phyloP scores from a whole-genome alignment of 2,329 filamentous ascomycete genomes.

The Colletotrichum horii region DNA sequence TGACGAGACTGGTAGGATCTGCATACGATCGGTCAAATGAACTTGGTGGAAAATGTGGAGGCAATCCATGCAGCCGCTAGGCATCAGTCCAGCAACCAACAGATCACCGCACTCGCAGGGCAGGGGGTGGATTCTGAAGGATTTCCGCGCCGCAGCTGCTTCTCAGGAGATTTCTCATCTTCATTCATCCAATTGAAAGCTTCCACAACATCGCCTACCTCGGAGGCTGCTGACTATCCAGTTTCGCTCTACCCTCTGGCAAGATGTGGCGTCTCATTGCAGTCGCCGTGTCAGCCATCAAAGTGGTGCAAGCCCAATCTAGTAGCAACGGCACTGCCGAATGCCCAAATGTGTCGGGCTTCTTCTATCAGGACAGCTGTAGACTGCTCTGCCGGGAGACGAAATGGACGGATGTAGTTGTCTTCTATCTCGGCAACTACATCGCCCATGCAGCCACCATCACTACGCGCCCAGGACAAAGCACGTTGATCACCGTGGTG shows the following conservation, averaged over 20 bases:
- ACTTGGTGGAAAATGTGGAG: neutral
- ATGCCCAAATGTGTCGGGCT: neutral
- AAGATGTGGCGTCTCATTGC: neutral
- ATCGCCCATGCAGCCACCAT: neutral
- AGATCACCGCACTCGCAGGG: neutral
- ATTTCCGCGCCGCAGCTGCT: neutral
- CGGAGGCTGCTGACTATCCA: neutral
- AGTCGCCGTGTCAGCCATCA: neutral
- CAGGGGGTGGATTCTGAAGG: neutral
- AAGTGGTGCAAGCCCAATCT: neutral
- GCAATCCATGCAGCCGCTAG: neutral
- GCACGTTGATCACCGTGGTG: neutral
- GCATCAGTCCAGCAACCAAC: neutral
- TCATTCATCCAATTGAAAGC: neutral
- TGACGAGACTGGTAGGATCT: too few species aligned
- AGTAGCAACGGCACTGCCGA: rapidly evolving
- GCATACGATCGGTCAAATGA: too few species aligned
- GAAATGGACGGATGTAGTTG: neutral
- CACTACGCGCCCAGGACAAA: neutral
- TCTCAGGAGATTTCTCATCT: neutral
- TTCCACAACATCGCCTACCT: rapidly evolving
- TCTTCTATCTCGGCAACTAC: neutral
- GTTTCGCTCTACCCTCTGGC: neutral
- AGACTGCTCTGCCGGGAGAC: neutral
- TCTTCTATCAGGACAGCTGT: neutral